Conservation (phyloP, 1,284 basidiomycete species). For the Ustilago trichophora region DNA sequence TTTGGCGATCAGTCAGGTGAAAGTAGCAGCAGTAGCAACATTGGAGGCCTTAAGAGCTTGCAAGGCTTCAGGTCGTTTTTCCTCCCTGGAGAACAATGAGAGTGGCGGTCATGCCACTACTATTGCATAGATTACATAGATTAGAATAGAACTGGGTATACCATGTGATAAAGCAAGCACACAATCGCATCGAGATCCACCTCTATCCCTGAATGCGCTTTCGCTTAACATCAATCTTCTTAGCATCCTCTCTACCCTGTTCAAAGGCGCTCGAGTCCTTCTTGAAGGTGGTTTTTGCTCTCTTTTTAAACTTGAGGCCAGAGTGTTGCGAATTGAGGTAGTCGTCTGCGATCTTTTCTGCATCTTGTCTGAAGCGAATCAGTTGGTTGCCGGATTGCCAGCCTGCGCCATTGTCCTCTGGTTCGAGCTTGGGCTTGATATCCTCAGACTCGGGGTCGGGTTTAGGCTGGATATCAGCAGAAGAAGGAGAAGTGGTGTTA, state of each 20-base stretch:
- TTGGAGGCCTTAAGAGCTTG: no score
- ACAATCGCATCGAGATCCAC: no score
- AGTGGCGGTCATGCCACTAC: no score
- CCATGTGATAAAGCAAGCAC: no score
- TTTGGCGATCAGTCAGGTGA: no score
- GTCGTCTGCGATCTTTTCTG: conserved; percentile 48
- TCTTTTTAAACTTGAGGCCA: conserved; percentile 34
- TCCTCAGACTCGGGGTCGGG: conserved; percentile 1
- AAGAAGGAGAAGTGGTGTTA: no score
- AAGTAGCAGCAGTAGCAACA: no score
- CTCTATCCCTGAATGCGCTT: conserved; percentile 29
- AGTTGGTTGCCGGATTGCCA: conserved; percentile 45
- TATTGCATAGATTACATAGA: no score
- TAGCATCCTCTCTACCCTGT: conserved; percentile 34
- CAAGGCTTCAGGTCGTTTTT: no score
- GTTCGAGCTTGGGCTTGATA: conserved; percentile 11
- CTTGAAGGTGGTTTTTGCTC: conserved; percentile 23
- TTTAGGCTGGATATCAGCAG: no score
- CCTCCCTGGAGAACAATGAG: no score
- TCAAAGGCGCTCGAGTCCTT: conserved; percentile 39
- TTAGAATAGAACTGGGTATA: no score
- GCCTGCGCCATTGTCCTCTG: conserved; percentile 7
- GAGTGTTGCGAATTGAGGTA: conserved; percentile 31
- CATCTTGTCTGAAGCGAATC: conserved; percentile 43
- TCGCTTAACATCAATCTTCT: conserved; percentile 50